Conservation (phyloP, 2,329 filamentous ascomycete species). For the Teratosphaeria destructans region DNA sequence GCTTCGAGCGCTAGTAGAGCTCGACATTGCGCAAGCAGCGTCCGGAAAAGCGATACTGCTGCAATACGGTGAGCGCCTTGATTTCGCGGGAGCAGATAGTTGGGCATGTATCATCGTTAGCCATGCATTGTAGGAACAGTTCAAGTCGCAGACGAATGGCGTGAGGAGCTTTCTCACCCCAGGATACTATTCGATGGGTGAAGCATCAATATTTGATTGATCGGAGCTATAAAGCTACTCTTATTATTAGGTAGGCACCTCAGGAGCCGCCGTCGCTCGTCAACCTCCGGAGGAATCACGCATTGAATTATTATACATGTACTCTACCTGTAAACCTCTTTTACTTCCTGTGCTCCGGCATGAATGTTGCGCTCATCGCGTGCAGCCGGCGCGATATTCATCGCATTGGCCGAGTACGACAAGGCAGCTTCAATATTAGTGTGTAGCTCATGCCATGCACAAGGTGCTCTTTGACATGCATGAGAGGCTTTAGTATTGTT, state of each 20-base stretch:
- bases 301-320: neutral
- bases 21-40: constrained; percentile 50
- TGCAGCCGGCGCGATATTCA: neutral
- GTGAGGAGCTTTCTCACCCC: neutral
- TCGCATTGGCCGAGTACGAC: neutral
- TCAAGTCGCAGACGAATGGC: neutral
- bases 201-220: neutral
- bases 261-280: too few relatives aligned
- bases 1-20: constrained; percentile 5
- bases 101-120: constrained; percentile 14
- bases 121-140: neutral
- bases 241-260: too few relatives aligned
- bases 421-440: neutral
- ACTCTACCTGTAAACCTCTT: too few relatives aligned
- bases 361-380: neutral
- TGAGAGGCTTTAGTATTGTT: neutral
- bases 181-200: neutral
- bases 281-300: too few relatives aligned
- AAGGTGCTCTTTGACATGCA: neutral
- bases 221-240: neutral
- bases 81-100: constrained; percentile 33
- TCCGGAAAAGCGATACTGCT: constrained; percentile 61
- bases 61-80: constrained; percentile 43
- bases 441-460: neutral
- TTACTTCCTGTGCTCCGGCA: neutral